phyloP scores from a whole-genome alignment of 1,139 yeast species.

The Pichia sp. region DNA sequence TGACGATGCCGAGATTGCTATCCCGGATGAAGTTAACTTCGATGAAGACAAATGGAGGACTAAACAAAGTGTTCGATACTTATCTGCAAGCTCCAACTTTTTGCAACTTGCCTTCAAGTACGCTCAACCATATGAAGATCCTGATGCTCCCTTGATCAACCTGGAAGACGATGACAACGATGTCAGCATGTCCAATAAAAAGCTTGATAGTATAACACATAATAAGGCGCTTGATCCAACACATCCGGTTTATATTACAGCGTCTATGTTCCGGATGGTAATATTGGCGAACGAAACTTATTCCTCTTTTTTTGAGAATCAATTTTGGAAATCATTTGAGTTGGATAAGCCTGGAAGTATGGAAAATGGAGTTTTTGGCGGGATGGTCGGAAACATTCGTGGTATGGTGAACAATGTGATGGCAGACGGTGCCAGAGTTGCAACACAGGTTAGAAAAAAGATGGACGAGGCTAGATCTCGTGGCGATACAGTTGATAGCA shows the following conservation, averaged over 20 bases:
- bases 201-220: conserved; percentile 38
- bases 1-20: conserved; percentile 37
- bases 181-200: conserved; percentile 14
- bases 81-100: conserved; percentile 83
- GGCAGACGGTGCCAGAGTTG: conserved; percentile 89
- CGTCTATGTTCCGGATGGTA: conserved; percentile 94
- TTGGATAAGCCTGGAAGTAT: conserved; percentile 52
- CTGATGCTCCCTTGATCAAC: conserved; percentile 38
- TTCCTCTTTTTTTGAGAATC: conserved; percentile 72
- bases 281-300: conserved; percentile 92
- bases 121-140: conserved; percentile 67
- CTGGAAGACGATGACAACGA: conserved; percentile 31
- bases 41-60: conserved; percentile 60
- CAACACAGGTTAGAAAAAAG: conserved; percentile 78
- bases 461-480: conserved; percentile 58
- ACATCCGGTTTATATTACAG: conserved; percentile 66
- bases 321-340: conserved; percentile 63
- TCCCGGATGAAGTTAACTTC: conserved; percentile 57
- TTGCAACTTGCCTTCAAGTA: conserved; percentile 87
- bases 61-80: conserved; percentile 74
- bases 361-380: conserved; percentile 14
- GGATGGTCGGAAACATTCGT: conserved; percentile 56
- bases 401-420: conserved; percentile 88
- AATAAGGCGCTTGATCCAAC: conserved; percentile 81
- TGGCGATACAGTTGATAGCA: conserved; percentile 14